Evolutionary conservation across 345 rosid species (phyloP).

Genomic region (Eucalyptus marginata): DNA sequence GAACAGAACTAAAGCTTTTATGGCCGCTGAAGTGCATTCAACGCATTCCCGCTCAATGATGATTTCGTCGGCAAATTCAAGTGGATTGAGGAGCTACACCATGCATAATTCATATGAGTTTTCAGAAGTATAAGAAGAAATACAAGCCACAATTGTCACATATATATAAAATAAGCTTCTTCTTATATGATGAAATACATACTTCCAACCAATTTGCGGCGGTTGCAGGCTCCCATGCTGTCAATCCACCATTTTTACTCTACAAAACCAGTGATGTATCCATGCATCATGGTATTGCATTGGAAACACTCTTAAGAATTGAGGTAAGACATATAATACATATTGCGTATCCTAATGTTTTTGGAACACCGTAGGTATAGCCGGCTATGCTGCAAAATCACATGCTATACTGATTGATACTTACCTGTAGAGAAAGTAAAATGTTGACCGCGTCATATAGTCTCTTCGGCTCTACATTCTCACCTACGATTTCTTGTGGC

Average conservation of each 20-base stretch:
- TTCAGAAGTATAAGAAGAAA: neutral
- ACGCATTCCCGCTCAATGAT: slow-evolving; percentile 20
- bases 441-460: slow-evolving; percentile 29
- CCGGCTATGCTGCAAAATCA: neutral
- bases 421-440: slow-evolving; percentile 24
- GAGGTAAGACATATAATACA: neutral
- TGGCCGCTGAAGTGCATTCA: slow-evolving; percentile 43
- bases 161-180: too few relatives aligned
- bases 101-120: neutral
- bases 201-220: slow-evolving; percentile 21
- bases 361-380: neutral
- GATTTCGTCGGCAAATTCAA: slow-evolving; percentile 20
- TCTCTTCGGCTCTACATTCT: slow-evolving; percentile 13
- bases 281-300: neutral
- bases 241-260: slow-evolving; percentile 31
- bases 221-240: slow-evolving; percentile 41
- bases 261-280: neutral
- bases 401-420: neutral
- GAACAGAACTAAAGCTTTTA: slow-evolving; percentile 28
- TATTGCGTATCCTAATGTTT: too few relatives aligned
- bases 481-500: slow-evolving; percentile 18
- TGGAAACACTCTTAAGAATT: too few relatives aligned
- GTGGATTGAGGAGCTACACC: slow-evolving; percentile 35
- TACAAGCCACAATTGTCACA: too few relatives aligned
- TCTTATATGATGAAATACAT: neutral